phyloP scores from a whole-genome alignment of 1,284 basidiomycete genomes.

The Neolentinus lepideus region DNA sequence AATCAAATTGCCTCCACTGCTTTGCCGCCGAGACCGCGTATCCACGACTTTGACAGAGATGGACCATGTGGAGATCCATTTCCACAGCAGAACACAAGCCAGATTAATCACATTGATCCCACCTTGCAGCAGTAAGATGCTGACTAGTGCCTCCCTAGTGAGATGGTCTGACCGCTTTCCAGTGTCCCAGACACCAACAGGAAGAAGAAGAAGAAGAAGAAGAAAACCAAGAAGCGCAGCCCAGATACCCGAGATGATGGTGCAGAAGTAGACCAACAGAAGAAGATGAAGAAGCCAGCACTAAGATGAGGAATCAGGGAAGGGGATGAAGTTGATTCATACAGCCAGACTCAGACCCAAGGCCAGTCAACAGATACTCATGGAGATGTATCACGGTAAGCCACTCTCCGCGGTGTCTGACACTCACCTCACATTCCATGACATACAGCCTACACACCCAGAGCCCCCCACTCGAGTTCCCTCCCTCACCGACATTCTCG shows the following conservation, averaged over 20 bases:
- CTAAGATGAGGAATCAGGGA: not conserved
- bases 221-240: not conserved
- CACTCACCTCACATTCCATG: not conserved
- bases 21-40: not conserved
- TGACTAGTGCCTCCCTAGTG: not conserved
- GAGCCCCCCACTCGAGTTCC: not conserved
- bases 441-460: not conserved
- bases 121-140: not conserved
- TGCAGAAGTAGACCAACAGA: not conserved
- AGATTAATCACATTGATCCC: not conserved
- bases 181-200: not conserved
- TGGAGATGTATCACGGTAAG: not conserved
- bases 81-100: not conserved
- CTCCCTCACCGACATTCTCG: not conserved
- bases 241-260: too few species aligned
- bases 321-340: not conserved
- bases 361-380: not conserved
- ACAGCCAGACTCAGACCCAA: not conserved
- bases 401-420: not conserved
- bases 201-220: not conserved
- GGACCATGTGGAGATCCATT: not conserved
- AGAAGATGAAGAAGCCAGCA: not conserved
- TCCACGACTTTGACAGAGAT: not conserved
- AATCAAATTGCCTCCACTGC: not conserved
- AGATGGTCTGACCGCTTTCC: not conserved